Percentiles rank a stretch among this genome's conserved stretches.
Evolutionary conservation across 1,139 yeast genomes (phyloP).

Genomic region (Lodderomyces elongisporus): DNA sequence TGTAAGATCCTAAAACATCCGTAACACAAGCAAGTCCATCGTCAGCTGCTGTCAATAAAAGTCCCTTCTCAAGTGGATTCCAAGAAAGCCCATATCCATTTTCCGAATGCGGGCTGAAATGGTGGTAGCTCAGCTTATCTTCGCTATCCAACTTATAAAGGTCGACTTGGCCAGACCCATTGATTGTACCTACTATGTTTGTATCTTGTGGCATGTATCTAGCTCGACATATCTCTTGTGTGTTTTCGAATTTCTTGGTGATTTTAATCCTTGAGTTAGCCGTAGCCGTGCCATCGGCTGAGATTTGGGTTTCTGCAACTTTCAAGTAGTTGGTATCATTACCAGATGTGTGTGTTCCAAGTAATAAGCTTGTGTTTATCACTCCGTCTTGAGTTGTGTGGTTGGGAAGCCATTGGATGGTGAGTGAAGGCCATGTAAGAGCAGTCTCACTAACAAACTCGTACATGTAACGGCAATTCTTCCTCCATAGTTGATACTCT

Average conservation of each 20-base stretch:
- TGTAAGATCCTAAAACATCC: constrained; percentile 11
- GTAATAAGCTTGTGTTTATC: constrained; percentile 45
- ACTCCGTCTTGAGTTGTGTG: constrained; percentile 23
- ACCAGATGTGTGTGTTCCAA: constrained; percentile 88
- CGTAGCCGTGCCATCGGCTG: constrained; percentile 29
- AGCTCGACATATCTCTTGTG: constrained; percentile 73
- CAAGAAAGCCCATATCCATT: constrained; percentile 75
- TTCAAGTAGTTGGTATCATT: constrained; percentile 74
- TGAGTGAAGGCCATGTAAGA: constrained; percentile 74
- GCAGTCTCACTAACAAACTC: constrained; percentile 78
- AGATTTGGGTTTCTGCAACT: constrained; percentile 69
- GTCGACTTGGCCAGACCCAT: constrained; percentile 68
- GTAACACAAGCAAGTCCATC: constrained; percentile 52
- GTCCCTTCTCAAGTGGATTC: constrained; percentile 46
- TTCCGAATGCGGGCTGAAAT: constrained; percentile 50
- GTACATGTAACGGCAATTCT: constrained; percentile 74
- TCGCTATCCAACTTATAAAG: constrained; percentile 50
- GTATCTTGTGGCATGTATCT: constrained; percentile 75
- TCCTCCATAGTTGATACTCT: constrained; percentile 74
- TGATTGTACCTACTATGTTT: constrained; percentile 66
- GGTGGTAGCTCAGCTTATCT: constrained; percentile 17
- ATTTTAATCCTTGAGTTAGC: constrained; percentile 54
- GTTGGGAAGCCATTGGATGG: constrained; percentile 71
- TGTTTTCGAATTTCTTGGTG: constrained; percentile 48
- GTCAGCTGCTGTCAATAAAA: constrained; percentile 57